phyloP scores from a whole-genome alignment of 768 basidiomycete species.

The Tricholoma terreum region DNA sequence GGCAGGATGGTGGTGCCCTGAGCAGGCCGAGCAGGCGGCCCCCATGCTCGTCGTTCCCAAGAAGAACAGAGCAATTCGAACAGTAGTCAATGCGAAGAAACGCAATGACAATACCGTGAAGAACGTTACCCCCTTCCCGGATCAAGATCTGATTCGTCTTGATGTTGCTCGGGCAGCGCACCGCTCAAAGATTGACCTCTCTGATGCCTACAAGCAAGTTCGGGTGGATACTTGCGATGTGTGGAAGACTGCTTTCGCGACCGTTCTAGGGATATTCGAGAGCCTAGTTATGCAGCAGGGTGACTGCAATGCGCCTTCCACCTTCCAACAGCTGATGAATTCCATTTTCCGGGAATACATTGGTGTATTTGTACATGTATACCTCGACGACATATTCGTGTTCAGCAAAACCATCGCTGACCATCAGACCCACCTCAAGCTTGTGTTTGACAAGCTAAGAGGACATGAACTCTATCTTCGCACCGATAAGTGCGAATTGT shows the following conservation, averaged over 20 bases:
- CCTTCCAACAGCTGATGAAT: slow-evolving; percentile 35
- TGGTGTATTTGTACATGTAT: slow-evolving; percentile 29
- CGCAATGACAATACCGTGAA: neutral
- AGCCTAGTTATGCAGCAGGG: slow-evolving; percentile 31
- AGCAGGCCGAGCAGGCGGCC: neutral
- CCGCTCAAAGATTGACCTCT: too few species aligned
- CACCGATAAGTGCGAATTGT: slow-evolving; percentile 25
- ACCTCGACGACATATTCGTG: slow-evolving; percentile 36
- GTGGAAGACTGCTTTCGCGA: slow-evolving; percentile 23
- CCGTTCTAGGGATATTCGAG: too few species aligned
- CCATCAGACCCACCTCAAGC: slow-evolving; percentile 24
- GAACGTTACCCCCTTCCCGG: neutral
- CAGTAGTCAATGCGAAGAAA: neutral
- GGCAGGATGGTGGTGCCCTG: neutral
- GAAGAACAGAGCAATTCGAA: neutral
- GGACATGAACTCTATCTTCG: slow-evolving; percentile 23
- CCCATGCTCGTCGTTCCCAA: neutral
- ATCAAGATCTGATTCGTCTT: too few species aligned
- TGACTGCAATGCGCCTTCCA: slow-evolving; percentile 5
- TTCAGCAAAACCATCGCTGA: slow-evolving; percentile 29
- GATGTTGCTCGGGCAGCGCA: too few species aligned
- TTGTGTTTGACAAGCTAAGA: slow-evolving; percentile 22
- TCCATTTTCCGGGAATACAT: slow-evolving; percentile 26
- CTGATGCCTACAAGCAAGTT: neutral
- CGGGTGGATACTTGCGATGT: neutral